These are phyloP conservation scores for Xerocomus tenax DNA, from an alignment of 1,284 basidiomycete species.

Conservation along the genomic window DNA sequence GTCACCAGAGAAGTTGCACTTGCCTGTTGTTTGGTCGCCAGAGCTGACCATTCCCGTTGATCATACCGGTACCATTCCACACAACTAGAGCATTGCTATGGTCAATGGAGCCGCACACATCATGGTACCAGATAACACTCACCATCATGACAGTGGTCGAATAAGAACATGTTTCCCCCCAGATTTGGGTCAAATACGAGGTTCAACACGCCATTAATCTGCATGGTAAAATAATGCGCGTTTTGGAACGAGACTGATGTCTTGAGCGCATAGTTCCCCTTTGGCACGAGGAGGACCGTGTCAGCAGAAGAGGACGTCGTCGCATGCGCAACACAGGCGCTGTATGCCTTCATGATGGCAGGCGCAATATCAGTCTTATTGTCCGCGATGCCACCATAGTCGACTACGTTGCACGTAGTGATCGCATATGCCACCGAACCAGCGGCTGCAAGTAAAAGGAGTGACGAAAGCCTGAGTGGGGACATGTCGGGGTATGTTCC, in stretches of 20 bases:
- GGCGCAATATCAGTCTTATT: slow-evolving; percentile 2
- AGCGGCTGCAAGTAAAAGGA: slow-evolving; percentile 3
- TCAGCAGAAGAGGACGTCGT: slow-evolving; percentile 1
- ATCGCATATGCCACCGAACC: not conserved
- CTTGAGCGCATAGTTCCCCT: slow-evolving; percentile 5
- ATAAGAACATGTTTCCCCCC: slow-evolving; percentile 2
- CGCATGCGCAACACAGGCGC: not conserved
- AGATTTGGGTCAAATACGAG: slow-evolving; percentile 2
- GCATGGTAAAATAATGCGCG: not conserved
- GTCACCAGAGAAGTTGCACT: not conserved
- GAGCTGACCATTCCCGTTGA: slow-evolving; percentile 11
- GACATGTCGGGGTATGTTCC: not conserved
- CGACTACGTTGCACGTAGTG: slow-evolving; percentile 9
- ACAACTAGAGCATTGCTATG: slow-evolving; percentile 1
- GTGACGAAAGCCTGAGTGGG: not conserved
- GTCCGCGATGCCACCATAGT: slow-evolving; percentile 8
- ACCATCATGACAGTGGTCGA: slow-evolving; percentile 4
- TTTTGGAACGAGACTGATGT: not conserved
- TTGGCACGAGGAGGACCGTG: slow-evolving; percentile 10
- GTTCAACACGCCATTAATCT: slow-evolving; percentile 6
- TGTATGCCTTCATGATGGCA: slow-evolving; percentile 9
- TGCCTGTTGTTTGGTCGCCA: slow-evolving; percentile 4
- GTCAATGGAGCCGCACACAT: not conserved
- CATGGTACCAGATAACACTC: not conserved
- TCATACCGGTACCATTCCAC: slow-evolving; percentile 8